Conservation (phyloP, 2,329 filamentous ascomycete species). For the Metarhizium guizhouense region DNA sequence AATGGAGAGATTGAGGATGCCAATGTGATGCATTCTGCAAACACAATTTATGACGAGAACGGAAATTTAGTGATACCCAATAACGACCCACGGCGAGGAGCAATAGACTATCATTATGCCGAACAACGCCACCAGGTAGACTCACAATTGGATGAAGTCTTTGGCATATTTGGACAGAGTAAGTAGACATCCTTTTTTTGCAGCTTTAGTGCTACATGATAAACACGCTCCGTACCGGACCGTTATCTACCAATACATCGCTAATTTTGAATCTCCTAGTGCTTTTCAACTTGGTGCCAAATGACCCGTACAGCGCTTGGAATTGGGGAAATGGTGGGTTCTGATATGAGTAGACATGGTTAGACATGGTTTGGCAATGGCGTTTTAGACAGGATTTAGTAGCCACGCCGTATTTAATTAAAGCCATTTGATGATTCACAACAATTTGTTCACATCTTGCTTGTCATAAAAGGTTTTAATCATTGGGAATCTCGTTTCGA, state of each 20-base stretch:
- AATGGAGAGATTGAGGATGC: background rate
- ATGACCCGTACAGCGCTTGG: constrained; percentile 4
- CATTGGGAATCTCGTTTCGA: constrained; percentile 8
- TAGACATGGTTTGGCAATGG: background rate
- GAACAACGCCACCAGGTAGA: constrained; percentile 3
- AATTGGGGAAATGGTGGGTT: constrained; percentile 2
- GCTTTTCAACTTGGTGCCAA: constrained; percentile 4
- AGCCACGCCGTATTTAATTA: too few relatives aligned
- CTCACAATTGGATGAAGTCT: constrained; percentile 2
- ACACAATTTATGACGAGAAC: background rate
- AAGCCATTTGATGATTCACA: too few relatives aligned
- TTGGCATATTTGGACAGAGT: constrained; percentile 5
- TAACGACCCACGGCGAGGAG: background rate
- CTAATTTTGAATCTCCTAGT: background rate
- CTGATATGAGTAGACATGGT: background rate
- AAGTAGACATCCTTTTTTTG: background rate
- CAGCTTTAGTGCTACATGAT: background rate
- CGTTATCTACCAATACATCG: background rate
- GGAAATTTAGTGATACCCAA: background rate
- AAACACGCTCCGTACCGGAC: background rate
- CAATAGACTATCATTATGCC: background rate
- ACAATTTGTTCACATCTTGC: too few relatives aligned
- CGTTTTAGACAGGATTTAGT: background rate
- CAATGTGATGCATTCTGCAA: background rate
- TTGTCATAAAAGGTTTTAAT: background rate